Evolutionary conservation across 2,329 filamentous ascomycete genomes (phyloP).

Genomic region (Pestalotiopsis sp.): DNA sequence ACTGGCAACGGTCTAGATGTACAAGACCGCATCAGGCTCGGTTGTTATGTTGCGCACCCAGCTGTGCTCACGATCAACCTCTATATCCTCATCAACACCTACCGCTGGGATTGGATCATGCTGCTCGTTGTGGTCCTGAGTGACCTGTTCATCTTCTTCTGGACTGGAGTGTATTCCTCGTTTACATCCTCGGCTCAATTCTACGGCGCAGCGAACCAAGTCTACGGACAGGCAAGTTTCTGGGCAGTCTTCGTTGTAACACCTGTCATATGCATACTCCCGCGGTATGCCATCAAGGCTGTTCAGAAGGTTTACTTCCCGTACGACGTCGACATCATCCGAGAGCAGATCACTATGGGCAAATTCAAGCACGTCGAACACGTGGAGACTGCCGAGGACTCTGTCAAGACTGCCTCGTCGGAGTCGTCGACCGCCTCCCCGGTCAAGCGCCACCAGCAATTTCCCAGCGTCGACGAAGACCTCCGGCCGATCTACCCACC

Average conservation of each 20-base stretch:
- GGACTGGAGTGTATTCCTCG: constrained; percentile 83
- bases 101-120: constrained; percentile 98
- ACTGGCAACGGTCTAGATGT: constrained; percentile 75
- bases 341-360: constrained; percentile 85
- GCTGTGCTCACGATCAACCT: constrained; percentile 87
- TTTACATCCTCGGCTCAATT: constrained; percentile 56
- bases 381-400: constrained; percentile 35
- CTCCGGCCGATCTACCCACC: constrained; percentile 91
- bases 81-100: constrained; percentile 95
- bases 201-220: constrained; percentile 76
- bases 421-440: constrained; percentile 58
- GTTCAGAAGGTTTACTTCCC: constrained; percentile 94
- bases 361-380: constrained; percentile 72
- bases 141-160: constrained; percentile 87
- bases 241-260: constrained; percentile 84
- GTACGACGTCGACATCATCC: constrained; percentile 91
- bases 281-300: constrained; percentile 83
- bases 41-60: constrained; percentile 82
- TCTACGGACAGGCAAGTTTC: constrained; percentile 81
- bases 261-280: constrained; percentile 80
- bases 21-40: constrained; percentile 80
- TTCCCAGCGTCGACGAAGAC: constrained; percentile 79
- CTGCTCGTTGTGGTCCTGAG: constrained; percentile 80
- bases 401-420: constrained; percentile 34
- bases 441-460: constrained; percentile 58